phyloP scores from a whole-genome alignment of 225 moss, liverwort and hornwort genomes.

The Climacium dendroides region DNA sequence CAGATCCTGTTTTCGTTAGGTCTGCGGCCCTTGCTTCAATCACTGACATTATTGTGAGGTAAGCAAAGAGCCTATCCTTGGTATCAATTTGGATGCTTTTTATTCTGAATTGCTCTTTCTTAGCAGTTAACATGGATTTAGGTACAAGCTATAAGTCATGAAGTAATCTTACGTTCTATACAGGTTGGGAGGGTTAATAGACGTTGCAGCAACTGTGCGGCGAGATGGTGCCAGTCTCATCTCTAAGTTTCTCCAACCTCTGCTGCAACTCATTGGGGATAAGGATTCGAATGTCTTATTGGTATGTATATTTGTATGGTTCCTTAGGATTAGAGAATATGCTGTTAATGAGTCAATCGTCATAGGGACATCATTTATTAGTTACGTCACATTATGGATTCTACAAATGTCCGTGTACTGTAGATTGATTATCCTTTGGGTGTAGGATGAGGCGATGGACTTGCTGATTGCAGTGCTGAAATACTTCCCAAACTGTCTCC shows the following conservation, averaged over 20 bases:
- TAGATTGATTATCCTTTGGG: neutral
- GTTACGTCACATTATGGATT: neutral
- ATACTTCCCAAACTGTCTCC: slow-evolving; percentile 74
- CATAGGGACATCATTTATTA: neutral
- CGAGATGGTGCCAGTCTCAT: slow-evolving; percentile 73
- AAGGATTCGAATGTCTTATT: slow-evolving; percentile 65
- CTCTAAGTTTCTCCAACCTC: slow-evolving; percentile 63
- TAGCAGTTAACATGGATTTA: neutral
- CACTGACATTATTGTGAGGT: slow-evolving; percentile 81
- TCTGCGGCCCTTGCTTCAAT: slow-evolving; percentile 85
- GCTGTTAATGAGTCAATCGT: neutral
- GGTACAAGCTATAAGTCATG: neutral
- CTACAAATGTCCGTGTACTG: neutral
- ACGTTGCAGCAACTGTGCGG: slow-evolving; percentile 41
- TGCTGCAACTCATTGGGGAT: slow-evolving; percentile 66
- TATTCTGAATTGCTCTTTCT: neutral
- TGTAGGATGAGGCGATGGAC: slow-evolving; percentile 74
- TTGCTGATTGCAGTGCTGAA: slow-evolving; percentile 59
- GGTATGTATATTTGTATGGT: slow-evolving; percentile 32
- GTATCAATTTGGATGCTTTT: neutral
- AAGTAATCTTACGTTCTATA: neutral
- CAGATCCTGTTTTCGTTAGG: slow-evolving; percentile 76
- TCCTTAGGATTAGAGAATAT: neutral
- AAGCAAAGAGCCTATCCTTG: neutral
- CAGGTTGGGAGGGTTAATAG: slow-evolving; percentile 68